Evolutionary conservation across 805 yeast species (phyloP).

Genomic region (Tetrapisispora namnaoensis): DNA sequence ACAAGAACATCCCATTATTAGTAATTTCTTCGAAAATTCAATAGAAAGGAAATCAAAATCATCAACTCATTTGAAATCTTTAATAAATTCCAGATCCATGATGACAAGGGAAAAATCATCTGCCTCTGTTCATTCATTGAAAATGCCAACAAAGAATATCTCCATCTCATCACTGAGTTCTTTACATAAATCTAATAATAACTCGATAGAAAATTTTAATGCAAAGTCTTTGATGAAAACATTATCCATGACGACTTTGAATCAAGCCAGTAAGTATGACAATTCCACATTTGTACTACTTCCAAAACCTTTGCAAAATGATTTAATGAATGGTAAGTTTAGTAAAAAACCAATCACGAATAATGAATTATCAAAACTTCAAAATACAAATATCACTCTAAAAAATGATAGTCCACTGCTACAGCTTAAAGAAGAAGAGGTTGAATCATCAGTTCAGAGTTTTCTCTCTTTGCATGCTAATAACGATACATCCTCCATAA

Average conservation of each 20-base stretch:
- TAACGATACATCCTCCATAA: neutral
- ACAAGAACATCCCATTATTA: constrained; percentile 34
- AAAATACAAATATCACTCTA: constrained; percentile 8
- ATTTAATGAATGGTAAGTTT: constrained; percentile 28
- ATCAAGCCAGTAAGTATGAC: neutral
- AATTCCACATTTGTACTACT: constrained; percentile 26
- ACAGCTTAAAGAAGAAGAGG: constrained; percentile 7
- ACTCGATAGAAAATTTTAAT: neutral
- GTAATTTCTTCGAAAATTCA: constrained; percentile 8
- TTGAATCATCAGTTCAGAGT: neutral
- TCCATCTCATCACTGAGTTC: neutral
- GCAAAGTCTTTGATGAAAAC: constrained; percentile 20
- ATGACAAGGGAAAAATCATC: neutral
- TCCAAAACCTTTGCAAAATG: constrained; percentile 21
- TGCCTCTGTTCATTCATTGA: constrained; percentile 10
- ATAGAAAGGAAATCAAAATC: neutral
- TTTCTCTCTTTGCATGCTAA: neutral
- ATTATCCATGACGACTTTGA: constrained; percentile 15
- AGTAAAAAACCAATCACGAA: constrained; percentile 25
- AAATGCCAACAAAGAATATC: constrained; percentile 17
- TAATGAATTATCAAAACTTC: constrained; percentile 6
- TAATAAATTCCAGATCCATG: neutral
- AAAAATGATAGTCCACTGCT: neutral
- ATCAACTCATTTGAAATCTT: neutral
- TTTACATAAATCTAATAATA: neutral